Evolutionary conservation across 1,284 basidiomycete genomes (phyloP).

Genomic region (Sanghuangporus baumii): DNA sequence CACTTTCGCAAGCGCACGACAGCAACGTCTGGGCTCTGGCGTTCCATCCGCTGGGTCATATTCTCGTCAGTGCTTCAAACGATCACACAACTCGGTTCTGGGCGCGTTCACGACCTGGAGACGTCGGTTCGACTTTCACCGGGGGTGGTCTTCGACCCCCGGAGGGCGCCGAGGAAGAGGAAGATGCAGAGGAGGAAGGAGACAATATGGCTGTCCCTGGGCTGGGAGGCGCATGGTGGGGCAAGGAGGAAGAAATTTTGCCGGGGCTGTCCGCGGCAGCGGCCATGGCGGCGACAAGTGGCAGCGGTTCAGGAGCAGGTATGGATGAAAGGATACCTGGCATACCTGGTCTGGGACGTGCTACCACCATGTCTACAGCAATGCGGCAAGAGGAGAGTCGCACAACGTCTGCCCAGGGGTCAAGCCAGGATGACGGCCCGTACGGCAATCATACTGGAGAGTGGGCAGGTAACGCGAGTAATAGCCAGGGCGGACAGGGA

Average conservation of each 20-base stretch:
- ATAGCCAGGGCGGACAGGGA: neutral
- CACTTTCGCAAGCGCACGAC: conserved; percentile 90
- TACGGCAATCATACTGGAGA: conserved; percentile 6
- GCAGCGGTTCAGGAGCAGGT: conserved; percentile 24
- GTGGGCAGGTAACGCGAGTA: neutral
- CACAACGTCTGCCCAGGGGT: conserved; percentile 24
- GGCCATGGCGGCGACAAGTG: conserved; percentile 20
- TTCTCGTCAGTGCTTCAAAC: conserved; percentile 89
- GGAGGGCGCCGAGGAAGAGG: conserved; percentile 59
- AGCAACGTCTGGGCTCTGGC: conserved; percentile 94
- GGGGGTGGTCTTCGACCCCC: conserved; percentile 77
- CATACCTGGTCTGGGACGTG: conserved; percentile 47
- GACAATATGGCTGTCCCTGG: conserved; percentile 32
- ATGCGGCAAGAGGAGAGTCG: neutral
- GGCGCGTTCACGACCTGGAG: conserved; percentile 83
- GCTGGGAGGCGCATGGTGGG: conserved; percentile 28
- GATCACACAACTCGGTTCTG: conserved; percentile 98
- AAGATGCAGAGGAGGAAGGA: conserved; percentile 51
- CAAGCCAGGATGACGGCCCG: conserved; percentile 26
- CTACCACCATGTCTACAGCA: neutral
- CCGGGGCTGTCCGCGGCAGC: conserved; percentile 15
- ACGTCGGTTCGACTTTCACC: conserved; percentile 61
- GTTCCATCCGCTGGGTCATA: conserved; percentile 94
- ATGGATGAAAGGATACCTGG: conserved; percentile 49
- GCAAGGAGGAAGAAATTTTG: conserved; percentile 34